Percentiles rank a stretch among this genome's conserved stretches.
These are phyloP conservation scores for Lentinus brumalis DNA, from an alignment of 768 basidiomycete species.

Conservation along the genomic window DNA sequence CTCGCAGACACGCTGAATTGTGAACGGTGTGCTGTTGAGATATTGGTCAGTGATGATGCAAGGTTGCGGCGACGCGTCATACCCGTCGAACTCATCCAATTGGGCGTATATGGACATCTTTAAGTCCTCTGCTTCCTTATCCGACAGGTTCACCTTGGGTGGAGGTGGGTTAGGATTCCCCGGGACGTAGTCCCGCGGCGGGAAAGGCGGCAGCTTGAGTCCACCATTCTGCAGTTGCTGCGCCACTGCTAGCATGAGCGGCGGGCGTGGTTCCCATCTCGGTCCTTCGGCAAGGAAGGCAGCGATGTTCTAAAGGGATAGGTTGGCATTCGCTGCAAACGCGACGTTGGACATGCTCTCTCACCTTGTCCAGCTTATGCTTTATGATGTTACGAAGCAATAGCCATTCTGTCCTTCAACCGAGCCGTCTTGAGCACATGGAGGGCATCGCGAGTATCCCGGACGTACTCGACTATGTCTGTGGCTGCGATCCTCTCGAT, in stretches of 20 bases:
- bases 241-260: constrained; percentile 45
- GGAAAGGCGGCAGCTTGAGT: constrained; percentile 73
- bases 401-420: constrained; percentile 55
- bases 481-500: constrained; percentile 65
- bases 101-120: constrained; percentile 60
- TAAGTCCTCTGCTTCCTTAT: constrained; percentile 58
- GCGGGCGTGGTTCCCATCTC: constrained; percentile 32
- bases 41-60: constrained; percentile 6
- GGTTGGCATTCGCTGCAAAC: neutral
- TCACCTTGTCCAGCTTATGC: constrained; percentile 66
- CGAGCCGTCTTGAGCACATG: neutral
- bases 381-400: constrained; percentile 73
- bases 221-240: constrained; percentile 51
- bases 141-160: constrained; percentile 61
- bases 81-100: constrained; percentile 79
- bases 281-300: constrained; percentile 32
- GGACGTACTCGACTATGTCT: constrained; percentile 62
- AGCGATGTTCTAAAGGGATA: constrained; percentile 34
- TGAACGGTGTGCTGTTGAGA: constrained; percentile 63
- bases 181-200: constrained; percentile 53
- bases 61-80: constrained; percentile 22
- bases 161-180: constrained; percentile 49
- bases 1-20: constrained; percentile 87
- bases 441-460: too few relatives aligned
- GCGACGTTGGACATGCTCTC: neutral